Base-by-base conservation (phyloP, 208 protist species). In the Phytomonas serpens region DNA sequence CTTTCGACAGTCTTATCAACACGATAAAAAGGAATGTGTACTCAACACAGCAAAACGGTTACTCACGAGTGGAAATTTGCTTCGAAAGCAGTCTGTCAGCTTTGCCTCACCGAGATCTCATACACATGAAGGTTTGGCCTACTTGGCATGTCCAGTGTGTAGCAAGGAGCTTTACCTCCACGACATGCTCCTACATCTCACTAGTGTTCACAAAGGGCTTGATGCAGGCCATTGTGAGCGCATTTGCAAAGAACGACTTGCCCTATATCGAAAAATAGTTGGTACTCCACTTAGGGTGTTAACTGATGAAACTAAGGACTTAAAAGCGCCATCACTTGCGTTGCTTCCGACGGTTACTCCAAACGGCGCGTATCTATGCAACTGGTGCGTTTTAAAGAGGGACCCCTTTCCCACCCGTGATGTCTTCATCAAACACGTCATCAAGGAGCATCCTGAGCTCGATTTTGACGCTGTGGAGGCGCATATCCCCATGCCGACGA, bases 361-460 rank as follows among this genome's bases (percentile, higher is more conserved):
- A 0, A 33, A 68, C 5, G 92, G 92, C 32, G 47, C 37, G 13
- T 96, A 94, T 76, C 69, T 83, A 27, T 96, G 92, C 81, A 92
- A 96, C 68, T 94, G 88, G 89, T 96, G 92, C 71, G 77, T 81
- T 19, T 30, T 77, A 13, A 66, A 69, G 47, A 65, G 67, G 10
- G 73, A 72, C 19, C 62, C 78, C 31, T 87, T 89, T 65, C 66
- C 77, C 27, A 93, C 88, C 33, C 81, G 92, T 6, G 92, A 96
- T 69, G 81, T 83, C 13, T 89, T 96, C 72, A 84, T 96, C 13
- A 66, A 76, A 42, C 92, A 96, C 78, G 86, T 96, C 9, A 75
- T 81, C 34, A 73, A 87, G 34, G 77, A 73, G n/a, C 92, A 96
- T 75, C 81, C 84, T 0, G 69, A 75, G 47, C 69, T 96, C 42